These are phyloP conservation scores for Trichothecium sympodiale DNA, from an alignment of 2,329 filamentous ascomycete genomes.

Conservation along the genomic window DNA sequence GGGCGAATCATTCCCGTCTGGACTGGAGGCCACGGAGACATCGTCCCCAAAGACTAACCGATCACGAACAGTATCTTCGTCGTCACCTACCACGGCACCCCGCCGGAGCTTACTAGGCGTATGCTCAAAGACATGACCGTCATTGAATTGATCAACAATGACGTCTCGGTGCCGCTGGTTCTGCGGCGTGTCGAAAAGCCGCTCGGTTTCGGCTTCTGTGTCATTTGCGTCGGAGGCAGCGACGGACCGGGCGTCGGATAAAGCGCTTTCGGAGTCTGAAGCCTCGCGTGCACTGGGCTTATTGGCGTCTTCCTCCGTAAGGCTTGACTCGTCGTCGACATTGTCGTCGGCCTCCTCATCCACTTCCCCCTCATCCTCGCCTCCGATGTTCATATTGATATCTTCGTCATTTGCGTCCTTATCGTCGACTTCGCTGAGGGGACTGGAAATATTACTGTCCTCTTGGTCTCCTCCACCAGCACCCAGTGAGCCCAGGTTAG, in stretches of 20 bases:
- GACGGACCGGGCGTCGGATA: slow-evolving; percentile 40
- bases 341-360: slow-evolving; percentile 14
- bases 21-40: slow-evolving; percentile 21
- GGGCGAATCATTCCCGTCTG: slow-evolving; percentile 23
- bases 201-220: slow-evolving; percentile 88
- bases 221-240: slow-evolving; percentile 37
- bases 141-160: slow-evolving; percentile 43
- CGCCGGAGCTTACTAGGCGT: slow-evolving; percentile 71
- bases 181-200: slow-evolving; percentile 78
- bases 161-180: slow-evolving; percentile 53
- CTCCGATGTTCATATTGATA: slow-evolving; percentile 41
- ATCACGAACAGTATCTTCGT: slow-evolving; percentile 24
- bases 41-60: slow-evolving; percentile 31
- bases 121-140: slow-evolving; percentile 45
- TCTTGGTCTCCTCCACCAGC: slow-evolving; percentile 34
- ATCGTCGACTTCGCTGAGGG: slow-evolving; percentile 85
- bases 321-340: slow-evolving; percentile 15
- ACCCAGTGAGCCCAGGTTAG: slow-evolving; percentile 32
- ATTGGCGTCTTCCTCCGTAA: slow-evolving; percentile 14
- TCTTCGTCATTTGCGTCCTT: slow-evolving; percentile 61
- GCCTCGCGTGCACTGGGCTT: slow-evolving; percentile 12
- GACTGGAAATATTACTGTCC: slow-evolving; percentile 73
- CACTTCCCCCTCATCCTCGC: slow-evolving; percentile 15
- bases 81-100: slow-evolving; percentile 20
- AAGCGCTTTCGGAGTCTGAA: slow-evolving; percentile 38